phyloP scores from a whole-genome alignment of 2,329 filamentous ascomycete species.

The Fusarium sp. region DNA sequence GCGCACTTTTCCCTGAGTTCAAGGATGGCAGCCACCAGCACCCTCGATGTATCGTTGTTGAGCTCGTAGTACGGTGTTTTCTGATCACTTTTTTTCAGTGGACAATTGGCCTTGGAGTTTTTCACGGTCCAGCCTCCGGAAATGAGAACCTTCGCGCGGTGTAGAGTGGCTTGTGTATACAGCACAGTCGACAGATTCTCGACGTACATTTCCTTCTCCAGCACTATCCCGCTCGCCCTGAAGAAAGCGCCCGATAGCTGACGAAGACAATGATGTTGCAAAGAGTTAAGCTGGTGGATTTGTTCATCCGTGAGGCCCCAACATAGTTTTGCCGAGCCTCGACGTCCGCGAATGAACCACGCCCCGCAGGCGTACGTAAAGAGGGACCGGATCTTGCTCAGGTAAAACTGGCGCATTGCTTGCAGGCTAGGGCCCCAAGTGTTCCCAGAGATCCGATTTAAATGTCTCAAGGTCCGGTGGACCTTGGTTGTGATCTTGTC shows the following conservation, averaged over 20 bases:
- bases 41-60: not conserved
- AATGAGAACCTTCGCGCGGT: constrained; percentile 2
- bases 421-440: constrained; percentile 16
- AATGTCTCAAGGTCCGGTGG: constrained; percentile 2
- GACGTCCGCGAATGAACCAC: constrained; percentile 19
- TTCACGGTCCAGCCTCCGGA: not conserved
- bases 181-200: constrained; percentile 13
- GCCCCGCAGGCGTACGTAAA: constrained; percentile 26
- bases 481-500: not conserved
- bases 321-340: not conserved
- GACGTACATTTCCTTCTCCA: constrained; percentile 25
- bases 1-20: not conserved
- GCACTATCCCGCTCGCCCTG: not conserved
- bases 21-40: not conserved
- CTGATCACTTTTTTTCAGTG: not conserved
- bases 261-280: constrained; percentile 12
- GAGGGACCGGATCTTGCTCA: constrained; percentile 19
- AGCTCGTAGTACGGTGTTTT: not conserved
- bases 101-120: not conserved
- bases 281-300: constrained; percentile 1
- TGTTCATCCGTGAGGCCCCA: not conserved
- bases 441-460: constrained; percentile 10
- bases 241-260: constrained; percentile 11
- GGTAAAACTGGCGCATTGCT: constrained; percentile 11
- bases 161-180: not conserved